Percentiles rank a stretch among this genome's conserved stretches.
phyloP scores from a whole-genome alignment of 106 monocot species.

The Acanthochlamys bracteata region DNA sequence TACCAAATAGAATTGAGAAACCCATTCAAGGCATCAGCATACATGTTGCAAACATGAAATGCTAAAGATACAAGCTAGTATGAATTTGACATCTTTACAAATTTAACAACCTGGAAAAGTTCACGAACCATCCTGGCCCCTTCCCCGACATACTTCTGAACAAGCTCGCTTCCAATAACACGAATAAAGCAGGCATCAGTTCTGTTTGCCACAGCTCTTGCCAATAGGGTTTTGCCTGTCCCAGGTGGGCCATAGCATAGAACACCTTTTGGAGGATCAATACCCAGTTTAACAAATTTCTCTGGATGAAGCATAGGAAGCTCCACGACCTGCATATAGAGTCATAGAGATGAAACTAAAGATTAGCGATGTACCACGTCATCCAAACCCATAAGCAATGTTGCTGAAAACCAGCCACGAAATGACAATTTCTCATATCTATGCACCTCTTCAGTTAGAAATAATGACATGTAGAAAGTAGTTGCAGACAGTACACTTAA shows the following conservation, averaged over 20 bases:
- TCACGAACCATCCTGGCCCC: conserved; percentile 98
- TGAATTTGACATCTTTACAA: not conserved
- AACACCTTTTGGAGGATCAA: conserved; percentile 96
- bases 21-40: not conserved
- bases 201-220: conserved; percentile 93
- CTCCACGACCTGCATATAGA: conserved; percentile 64
- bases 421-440: too few relatives aligned
- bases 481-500: too few relatives aligned
- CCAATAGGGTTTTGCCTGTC: conserved; percentile 93
- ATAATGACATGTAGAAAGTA: too few relatives aligned
- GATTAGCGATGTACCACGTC: not conserved
- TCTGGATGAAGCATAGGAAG: conserved; percentile 99
- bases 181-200: conserved; percentile 98
- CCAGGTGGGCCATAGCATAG: conserved; percentile 97
- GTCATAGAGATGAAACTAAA: not conserved
- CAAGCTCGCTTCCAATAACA: conserved; percentile 98
- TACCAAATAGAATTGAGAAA: not conserved
- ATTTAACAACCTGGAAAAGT: conserved; percentile 69
- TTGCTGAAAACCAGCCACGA: too few relatives aligned
- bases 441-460: too few relatives aligned
- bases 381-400: not conserved
- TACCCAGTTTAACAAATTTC: conserved; percentile 99
- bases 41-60: not conserved
- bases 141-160: conserved; percentile 98
- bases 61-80: too few relatives aligned